Base-by-base conservation (phyloP, 306 rosid species). In the Quercus ilex region DNA sequence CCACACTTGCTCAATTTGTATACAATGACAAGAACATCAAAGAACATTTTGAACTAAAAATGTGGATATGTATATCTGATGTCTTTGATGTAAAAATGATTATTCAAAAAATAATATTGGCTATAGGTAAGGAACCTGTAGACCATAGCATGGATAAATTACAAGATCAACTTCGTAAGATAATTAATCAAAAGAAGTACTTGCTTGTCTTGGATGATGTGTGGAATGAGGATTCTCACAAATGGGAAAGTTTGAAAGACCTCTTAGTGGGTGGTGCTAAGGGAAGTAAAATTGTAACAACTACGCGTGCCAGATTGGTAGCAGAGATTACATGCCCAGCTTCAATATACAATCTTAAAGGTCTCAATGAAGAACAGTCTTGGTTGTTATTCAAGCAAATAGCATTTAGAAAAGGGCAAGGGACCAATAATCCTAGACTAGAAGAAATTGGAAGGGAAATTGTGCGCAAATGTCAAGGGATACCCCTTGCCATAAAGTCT, bases 1-100 rank as follows among this genome's bases (percentile, higher is more conserved):
- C 91, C 0, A 15, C 91, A 2, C 86, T 85, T 74, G 86, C 83
- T 70, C 89, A 88, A 46, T 59, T 81, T 5, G 82, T 82, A 2
- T 85, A 46, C 25, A 88, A 81, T 57, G 85, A 85, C 51, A 55
- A 14, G 2, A 56, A 43, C 31, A 74, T 83, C 13, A 67, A 26
- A 0, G 10, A 2, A 2, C 51, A 74, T 72, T 87, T 85, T 80
- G 78, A 75, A n/a, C n/a, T 60, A 25, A 25, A 25, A 25, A 25
- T 25, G 26, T 25, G 26, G 26, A 25, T 25, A 25, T 25, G 26
- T 25, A 25, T 25, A 25, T 25, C 26, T 25, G 26, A 25, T 25
- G 26, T 25, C 26, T 25, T 25, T 25, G 26, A 25, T 25, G 26
- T 25, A 25, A 25, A 25, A 25, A 25, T 25, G 26, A 25, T 25